Conservation (phyloP, 257 asterid species). For the Jacaranda mimosifolia region DNA sequence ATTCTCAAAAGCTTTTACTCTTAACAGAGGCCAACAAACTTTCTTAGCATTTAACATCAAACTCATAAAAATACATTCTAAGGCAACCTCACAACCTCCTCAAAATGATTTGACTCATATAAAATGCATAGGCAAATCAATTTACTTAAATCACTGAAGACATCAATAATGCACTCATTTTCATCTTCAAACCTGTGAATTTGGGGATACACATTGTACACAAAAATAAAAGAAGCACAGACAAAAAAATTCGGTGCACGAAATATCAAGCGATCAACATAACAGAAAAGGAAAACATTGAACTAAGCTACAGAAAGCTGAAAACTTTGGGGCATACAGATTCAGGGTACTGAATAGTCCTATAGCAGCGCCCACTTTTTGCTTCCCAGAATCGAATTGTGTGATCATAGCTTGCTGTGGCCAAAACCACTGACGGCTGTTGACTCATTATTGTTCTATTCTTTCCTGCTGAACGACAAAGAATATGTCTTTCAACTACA, state of each 20-base stretch:
- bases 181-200: background rate
- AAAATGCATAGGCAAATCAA: background rate
- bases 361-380: conserved; percentile 86
- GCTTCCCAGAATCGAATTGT: conserved; percentile 99
- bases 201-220: background rate
- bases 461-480: conserved; percentile 22
- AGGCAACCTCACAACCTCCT: background rate
- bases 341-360: conserved; percentile 95
- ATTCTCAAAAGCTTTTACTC: background rate
- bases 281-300: background rate
- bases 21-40: background rate
- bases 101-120: conserved; percentile 1
- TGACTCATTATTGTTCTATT: conserved; percentile 65
- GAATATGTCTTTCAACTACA: background rate
- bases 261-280: background rate
- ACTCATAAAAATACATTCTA: background rate
- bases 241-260: background rate
- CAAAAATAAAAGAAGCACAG: background rate
- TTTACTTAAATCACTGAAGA: background rate
- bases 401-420: conserved; percentile 98
- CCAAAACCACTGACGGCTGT: conserved; percentile 91
- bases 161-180: background rate
- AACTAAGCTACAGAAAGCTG: background rate
- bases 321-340: conserved; percentile 58
- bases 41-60: too few relatives aligned